Conservation (phyloP, 306 rosid genomes). For the Sicyos edulis region DNA sequence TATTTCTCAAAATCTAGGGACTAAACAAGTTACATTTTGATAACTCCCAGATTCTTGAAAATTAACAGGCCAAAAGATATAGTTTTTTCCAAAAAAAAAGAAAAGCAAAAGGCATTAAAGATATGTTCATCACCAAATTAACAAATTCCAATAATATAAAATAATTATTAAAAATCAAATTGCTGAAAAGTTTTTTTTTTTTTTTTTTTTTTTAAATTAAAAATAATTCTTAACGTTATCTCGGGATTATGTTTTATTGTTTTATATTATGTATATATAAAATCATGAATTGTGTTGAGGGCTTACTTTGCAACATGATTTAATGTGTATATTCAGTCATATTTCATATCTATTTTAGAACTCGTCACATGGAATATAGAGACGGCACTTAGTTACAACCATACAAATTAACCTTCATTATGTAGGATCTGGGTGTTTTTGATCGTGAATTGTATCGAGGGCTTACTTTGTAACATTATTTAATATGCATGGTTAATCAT, state of each 20-base stretch:
- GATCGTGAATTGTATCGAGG: neutral
- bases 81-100: too few species aligned
- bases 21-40: too few species aligned
- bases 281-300: neutral
- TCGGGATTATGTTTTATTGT: neutral
- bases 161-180: too few species aligned
- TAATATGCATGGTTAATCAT: neutral
- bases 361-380: neutral
- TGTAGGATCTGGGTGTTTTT: conserved; percentile 15
- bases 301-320: neutral
- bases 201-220: too few species aligned
- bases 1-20: too few species aligned
- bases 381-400: neutral
- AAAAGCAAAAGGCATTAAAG: too few species aligned
- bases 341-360: conserved; percentile 11
- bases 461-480: neutral
- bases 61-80: too few species aligned
- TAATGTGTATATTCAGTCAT: neutral
- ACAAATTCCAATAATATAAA: neutral
- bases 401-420: conserved; percentile 9
- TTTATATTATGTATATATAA: neutral
- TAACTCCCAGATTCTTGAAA: too few species aligned
- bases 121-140: neutral
- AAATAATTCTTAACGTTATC: neutral
- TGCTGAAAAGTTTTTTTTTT: too few species aligned